Percentiles rank a stretch among this genome's conserved stretches.
These are phyloP conservation scores for Isoetes taiwanensis DNA, from an alignment of 75 land plant species.

Conservation along the genomic window DNA sequence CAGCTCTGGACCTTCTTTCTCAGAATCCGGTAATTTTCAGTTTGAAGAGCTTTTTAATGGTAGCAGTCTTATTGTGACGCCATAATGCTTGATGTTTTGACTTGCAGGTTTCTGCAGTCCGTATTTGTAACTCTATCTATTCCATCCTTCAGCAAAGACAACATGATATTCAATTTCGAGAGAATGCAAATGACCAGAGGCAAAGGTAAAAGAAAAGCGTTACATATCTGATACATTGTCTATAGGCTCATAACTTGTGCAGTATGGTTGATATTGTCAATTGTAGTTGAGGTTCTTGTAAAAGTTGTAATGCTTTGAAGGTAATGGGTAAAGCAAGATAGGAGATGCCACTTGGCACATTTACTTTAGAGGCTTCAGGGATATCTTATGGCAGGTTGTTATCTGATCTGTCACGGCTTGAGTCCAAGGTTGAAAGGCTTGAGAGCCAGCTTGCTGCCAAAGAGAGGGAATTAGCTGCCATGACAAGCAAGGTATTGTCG, in stretches of 20 bases:
- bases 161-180: not conserved
- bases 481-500: slow-evolving; percentile 3
- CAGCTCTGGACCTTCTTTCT: not conserved
- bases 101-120: not conserved
- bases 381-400: not conserved
- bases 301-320: not conserved
- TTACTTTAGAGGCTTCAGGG: no score
- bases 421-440: slow-evolving; percentile 9
- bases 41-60: not conserved
- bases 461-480: not conserved
- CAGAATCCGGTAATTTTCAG: not conserved
- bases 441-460: not conserved
- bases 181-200: not conserved
- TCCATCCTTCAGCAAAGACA: slow-evolving; percentile 2
- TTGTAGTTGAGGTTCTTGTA: not conserved
- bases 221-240: not conserved
- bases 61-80: not conserved
- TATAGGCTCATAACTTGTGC: no score
- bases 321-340: no score
- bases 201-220: slow-evolving; percentile 5
- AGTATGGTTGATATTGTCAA: no score
- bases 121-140: not conserved
- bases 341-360: no score
- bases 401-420: not conserved
- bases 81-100: not conserved